These are phyloP conservation scores for Luffa aegyptiaca DNA, from an alignment of 306 rosid species.

Conservation along the genomic window DNA sequence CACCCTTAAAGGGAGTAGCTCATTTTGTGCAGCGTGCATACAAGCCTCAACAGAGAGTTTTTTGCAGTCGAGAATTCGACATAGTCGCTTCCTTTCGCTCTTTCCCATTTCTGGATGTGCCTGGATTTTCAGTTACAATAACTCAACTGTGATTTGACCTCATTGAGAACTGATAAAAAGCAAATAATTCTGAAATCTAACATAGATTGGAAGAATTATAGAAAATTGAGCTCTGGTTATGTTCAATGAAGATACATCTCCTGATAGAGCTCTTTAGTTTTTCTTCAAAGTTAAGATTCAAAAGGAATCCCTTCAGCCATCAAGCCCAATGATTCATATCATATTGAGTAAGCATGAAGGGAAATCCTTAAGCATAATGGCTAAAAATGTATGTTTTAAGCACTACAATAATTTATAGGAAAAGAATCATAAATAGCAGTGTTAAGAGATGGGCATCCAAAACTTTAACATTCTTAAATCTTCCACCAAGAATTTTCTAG, in stretches of 20 bases:
- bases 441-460: neutral
- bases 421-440: neutral
- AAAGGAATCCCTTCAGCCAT: neutral
- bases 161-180: neutral
- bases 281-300: neutral
- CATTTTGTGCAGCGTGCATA: constrained; percentile 99
- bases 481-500: neutral
- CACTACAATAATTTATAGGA: neutral
- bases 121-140: constrained; percentile 27
- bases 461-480: neutral
- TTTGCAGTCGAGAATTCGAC: constrained; percentile 85
- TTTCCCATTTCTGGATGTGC: constrained; percentile 89
- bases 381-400: neutral
- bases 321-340: neutral
- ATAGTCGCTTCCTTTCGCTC: constrained; percentile 87
- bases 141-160: neutral
- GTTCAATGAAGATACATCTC: neutral
- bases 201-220: neutral
- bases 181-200: neutral
- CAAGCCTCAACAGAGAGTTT: constrained; percentile 93
- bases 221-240: neutral
- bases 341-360: neutral
- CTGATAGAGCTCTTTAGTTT: neutral
- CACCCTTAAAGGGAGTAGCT: constrained; percentile 81
- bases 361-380: neutral